Percentiles rank a stretch among this genome's conserved stretches.
Evolutionary conservation across 2,329 filamentous ascomycete genomes (phyloP).

Genomic region (Penicillium digitatum): DNA sequence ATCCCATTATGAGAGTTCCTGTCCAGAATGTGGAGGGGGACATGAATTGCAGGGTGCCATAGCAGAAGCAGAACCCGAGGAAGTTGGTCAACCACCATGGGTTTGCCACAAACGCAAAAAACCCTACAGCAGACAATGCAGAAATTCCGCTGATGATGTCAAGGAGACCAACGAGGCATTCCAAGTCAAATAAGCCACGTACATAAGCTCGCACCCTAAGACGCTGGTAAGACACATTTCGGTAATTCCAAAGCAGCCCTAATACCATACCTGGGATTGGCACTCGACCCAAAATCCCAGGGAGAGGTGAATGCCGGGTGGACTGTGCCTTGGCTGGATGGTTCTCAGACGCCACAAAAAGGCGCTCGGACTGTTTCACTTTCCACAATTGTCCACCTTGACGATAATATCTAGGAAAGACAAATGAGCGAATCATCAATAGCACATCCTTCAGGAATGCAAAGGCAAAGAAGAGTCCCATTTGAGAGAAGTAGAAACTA

Average conservation of each 20-base stretch:
- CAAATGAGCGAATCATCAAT: constrained; percentile 59
- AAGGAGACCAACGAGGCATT: constrained; percentile 43
- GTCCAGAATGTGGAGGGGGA: constrained; percentile 85
- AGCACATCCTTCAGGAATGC: constrained; percentile 70
- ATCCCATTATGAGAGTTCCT: constrained; percentile 70
- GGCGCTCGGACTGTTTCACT: constrained; percentile 30
- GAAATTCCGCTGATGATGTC: constrained; percentile 55
- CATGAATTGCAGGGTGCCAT: constrained; percentile 74
- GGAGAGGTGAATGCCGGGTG: constrained; percentile 47
- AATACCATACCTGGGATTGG: constrained; percentile 40
- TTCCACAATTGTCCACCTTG: constrained; percentile 50
- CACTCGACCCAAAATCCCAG: constrained; percentile 48
- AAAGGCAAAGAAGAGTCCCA: constrained; percentile 72
- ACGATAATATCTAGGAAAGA: constrained; percentile 70
- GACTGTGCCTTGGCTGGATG: constrained; percentile 14
- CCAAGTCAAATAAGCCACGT: constrained; percentile 49
- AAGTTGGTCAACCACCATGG: constrained; percentile 77
- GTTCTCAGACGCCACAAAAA: constrained; percentile 25
- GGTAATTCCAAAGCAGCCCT: constrained; percentile 48
- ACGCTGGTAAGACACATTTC: constrained; percentile 49
- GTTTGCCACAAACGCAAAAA: constrained; percentile 60
- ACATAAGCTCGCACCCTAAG: constrained; percentile 52
- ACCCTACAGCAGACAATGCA: constrained; percentile 55
- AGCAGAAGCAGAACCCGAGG: constrained; percentile 82
- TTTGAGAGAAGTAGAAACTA: constrained; percentile 74